phyloP scores from a whole-genome alignment of 2,329 filamentous ascomycete genomes.

The Cryphonectria radicalis region DNA sequence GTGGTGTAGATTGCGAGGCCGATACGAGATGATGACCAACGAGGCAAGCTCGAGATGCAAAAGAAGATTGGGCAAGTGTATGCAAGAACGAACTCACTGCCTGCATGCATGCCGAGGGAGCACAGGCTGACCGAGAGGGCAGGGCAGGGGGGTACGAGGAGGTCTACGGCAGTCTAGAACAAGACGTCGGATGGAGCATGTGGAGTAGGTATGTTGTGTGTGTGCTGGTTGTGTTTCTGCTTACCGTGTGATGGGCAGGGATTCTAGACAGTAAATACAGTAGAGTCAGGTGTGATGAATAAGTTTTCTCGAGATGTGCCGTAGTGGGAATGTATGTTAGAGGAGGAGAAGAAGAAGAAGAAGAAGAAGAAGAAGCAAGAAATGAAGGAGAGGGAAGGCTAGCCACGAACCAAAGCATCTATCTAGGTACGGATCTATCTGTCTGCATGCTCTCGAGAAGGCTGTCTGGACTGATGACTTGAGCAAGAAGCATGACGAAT shows the following conservation, averaged over 20 bases:
- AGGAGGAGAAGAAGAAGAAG: background rate
- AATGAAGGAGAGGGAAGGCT: background rate
- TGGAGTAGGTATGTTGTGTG: background rate
- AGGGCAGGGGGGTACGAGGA: slow-evolving; percentile 7
- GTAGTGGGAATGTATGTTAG: no score
- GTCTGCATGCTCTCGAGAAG: background rate
- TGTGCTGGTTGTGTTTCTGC: background rate
- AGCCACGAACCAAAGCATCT: background rate
- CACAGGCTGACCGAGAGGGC: background rate
- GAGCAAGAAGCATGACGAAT: background rate
- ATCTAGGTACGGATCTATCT: background rate
- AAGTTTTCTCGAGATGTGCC: no score
- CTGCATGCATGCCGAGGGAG: background rate
- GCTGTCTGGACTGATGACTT: background rate
- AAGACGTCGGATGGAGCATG: slow-evolving; percentile 16
- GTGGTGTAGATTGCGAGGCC: slow-evolving; percentile 16
- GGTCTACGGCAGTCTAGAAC: slow-evolving; percentile 27
- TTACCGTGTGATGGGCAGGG: background rate
- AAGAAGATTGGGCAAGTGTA: background rate
- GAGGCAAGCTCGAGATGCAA: slow-evolving; percentile 13
- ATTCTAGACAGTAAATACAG: no score
- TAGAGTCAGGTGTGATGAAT: no score
- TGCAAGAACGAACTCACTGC: background rate
- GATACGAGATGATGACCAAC: slow-evolving; percentile 20
- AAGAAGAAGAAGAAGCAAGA: background rate